Percentiles rank a stretch among this genome's conserved stretches.
Conservation (phyloP, 1,139 yeast species). For the Saccharomyces hybrid region DNA sequence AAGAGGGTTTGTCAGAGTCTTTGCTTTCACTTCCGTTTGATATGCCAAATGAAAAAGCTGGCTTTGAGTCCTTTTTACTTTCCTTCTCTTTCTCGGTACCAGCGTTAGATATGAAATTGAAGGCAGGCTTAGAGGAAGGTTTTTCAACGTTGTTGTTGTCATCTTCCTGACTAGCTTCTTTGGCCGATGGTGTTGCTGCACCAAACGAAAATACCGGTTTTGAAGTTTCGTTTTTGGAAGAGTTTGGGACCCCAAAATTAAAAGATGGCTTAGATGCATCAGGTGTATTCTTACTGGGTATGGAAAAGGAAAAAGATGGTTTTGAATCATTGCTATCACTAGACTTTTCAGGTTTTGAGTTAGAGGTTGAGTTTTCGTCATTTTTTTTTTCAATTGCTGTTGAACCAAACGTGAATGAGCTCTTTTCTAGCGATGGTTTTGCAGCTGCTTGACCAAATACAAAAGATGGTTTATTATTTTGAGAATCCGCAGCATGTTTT, state of each 20-base stretch:
- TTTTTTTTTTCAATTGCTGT: slow-evolving; percentile 12
- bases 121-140: slow-evolving; percentile 18
- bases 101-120: slow-evolving; percentile 19
- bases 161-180: slow-evolving; percentile 2
- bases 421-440: background rate
- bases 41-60: slow-evolving; percentile 19
- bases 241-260: slow-evolving; percentile 16
- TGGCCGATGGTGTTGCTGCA: slow-evolving; percentile 6
- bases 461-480: slow-evolving; percentile 3
- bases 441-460: slow-evolving; percentile 12
- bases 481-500: background rate
- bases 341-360: slow-evolving; percentile 25
- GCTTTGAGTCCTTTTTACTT: slow-evolving; percentile 4
- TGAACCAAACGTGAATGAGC: slow-evolving; percentile 1
- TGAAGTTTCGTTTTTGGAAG: slow-evolving; percentile 6
- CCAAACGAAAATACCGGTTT: slow-evolving; percentile 29
- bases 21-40: slow-evolving; percentile 4
- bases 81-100: slow-evolving; percentile 1
- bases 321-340: slow-evolving; percentile 20
- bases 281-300: slow-evolving; percentile 1
- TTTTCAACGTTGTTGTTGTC: slow-evolving; percentile 1
- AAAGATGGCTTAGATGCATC: slow-evolving; percentile 22
- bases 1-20: slow-evolving; percentile 24
- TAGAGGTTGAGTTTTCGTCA: background rate
- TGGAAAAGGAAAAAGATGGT: slow-evolving; percentile 10